These are phyloP conservation scores for Aspergillus sp. DNA, from an alignment of 2,329 filamentous ascomycete species.

Conservation along the genomic window DNA sequence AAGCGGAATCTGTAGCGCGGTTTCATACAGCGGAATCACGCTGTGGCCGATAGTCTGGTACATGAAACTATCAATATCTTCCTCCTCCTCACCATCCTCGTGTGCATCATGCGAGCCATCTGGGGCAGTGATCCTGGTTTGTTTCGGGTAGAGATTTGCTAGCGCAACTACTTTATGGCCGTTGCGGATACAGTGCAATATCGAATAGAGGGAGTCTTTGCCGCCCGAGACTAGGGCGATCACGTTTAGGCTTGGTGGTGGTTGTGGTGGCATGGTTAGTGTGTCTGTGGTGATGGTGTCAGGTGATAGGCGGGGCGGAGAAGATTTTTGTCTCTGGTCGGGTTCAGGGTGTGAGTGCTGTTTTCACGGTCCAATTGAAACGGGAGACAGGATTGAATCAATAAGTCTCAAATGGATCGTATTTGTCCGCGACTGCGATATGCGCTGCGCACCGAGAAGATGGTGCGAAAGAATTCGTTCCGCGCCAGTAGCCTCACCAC, in stretches of 20 bases:
- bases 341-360: no score
- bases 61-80: slow-evolving; percentile 92
- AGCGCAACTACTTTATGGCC: slow-evolving; percentile 81
- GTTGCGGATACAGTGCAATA: slow-evolving; percentile 81
- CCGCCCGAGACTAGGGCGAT: slow-evolving; percentile 92
- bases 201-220: slow-evolving; percentile 92
- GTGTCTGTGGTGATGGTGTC: slow-evolving; percentile 17
- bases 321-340: background rate
- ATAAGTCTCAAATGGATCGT: no score
- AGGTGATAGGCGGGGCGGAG: slow-evolving; percentile 12
- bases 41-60: slow-evolving; percentile 95
- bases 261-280: slow-evolving; percentile 27
- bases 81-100: slow-evolving; percentile 24
- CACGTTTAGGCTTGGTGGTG: slow-evolving; percentile 52
- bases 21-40: slow-evolving; percentile 75
- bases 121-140: slow-evolving; percentile 4
- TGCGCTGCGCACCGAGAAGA: no score
- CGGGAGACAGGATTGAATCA: no score
- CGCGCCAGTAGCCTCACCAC: no score
- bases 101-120: slow-evolving; percentile 3
- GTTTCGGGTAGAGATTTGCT: slow-evolving; percentile 72
- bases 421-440: no score
- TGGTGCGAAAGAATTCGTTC: no score
- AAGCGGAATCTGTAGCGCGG: slow-evolving; percentile 71
- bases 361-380: no score